Evolutionary conservation across 1,139 yeast genomes (phyloP).

Genomic region (Komagataea norvegica): DNA sequence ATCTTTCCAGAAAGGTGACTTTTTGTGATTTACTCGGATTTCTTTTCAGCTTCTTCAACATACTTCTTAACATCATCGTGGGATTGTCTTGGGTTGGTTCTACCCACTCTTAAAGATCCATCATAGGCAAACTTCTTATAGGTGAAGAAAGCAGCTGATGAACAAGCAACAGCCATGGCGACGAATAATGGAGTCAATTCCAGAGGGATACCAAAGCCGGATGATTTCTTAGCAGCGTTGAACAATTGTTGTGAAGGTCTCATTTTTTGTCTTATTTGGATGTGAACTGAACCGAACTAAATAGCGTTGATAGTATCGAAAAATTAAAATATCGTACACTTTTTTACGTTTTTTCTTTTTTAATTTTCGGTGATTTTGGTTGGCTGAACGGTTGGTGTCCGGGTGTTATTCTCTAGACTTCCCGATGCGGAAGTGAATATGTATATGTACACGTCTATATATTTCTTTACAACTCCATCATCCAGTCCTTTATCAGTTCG

Average conservation of each 20-base stretch:
- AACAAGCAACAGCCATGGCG: constrained; percentile 60
- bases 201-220: constrained; percentile 47
- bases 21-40: constrained; percentile 11
- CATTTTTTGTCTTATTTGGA: constrained; percentile 32
- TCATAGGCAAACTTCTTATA: constrained; percentile 70
- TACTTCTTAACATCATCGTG: constrained; percentile 52
- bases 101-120: constrained; percentile 63
- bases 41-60: constrained; percentile 19
- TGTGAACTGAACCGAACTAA: too few species aligned
- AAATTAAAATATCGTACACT: constrained; percentile 2
- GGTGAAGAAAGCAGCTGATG: constrained; percentile 64
- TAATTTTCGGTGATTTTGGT: constrained; percentile 15
- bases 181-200: constrained; percentile 72
- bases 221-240: constrained; percentile 38
- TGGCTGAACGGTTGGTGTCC: constrained; percentile 18
- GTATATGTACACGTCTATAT: not conserved
- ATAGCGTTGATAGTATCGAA: too few species aligned
- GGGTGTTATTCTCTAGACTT: constrained; percentile 14
- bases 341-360: constrained; percentile 4
- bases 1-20: not conserved
- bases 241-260: constrained; percentile 52
- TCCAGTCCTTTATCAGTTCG: constrained; percentile 53
- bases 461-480: constrained; percentile 16
- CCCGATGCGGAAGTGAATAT: constrained; percentile 13
- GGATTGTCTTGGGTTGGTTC: constrained; percentile 49